phyloP scores from a whole-genome alignment of 2,329 filamentous ascomycete genomes.

The Xylariaceae sp. region DNA sequence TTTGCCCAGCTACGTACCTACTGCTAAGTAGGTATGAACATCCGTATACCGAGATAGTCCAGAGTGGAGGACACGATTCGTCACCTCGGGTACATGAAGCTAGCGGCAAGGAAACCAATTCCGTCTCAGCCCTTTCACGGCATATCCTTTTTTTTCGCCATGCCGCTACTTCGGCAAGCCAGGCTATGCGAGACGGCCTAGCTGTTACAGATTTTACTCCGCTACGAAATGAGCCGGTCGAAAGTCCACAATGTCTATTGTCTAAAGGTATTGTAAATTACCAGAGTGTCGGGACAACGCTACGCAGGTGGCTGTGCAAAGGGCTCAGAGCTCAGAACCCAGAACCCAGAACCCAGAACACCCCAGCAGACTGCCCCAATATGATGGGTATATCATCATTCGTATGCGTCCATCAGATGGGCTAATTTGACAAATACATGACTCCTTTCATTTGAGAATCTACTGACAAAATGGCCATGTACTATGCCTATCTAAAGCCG shows the following conservation, averaged over 20 bases:
- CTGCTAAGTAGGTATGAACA: background rate
- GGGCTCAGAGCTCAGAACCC: background rate
- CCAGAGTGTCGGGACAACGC: background rate
- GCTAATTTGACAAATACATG: conserved; percentile 48
- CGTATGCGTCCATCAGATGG: conserved; percentile 37
- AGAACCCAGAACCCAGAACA: background rate
- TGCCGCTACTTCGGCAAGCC: background rate
- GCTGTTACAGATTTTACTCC: background rate
- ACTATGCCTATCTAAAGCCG: background rate
- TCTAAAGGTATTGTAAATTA: no score
- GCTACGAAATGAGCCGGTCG: background rate
- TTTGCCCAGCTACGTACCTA: no score
- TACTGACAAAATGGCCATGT: conserved; percentile 32
- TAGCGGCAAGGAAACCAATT: background rate
- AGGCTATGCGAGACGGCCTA: background rate
- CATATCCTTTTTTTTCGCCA: background rate
- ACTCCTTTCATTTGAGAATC: conserved; percentile 43
- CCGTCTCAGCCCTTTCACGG: background rate
- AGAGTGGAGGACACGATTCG: background rate
- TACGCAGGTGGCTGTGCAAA: background rate
- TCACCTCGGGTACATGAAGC: background rate
- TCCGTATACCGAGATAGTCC: background rate
- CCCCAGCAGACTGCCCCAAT: background rate
- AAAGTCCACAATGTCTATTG: background rate
- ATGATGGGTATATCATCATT: conserved; percentile 9